Conservation (phyloP, 495 filamentous ascomycete genomes). For the Aspergillus baeticus region DNA sequence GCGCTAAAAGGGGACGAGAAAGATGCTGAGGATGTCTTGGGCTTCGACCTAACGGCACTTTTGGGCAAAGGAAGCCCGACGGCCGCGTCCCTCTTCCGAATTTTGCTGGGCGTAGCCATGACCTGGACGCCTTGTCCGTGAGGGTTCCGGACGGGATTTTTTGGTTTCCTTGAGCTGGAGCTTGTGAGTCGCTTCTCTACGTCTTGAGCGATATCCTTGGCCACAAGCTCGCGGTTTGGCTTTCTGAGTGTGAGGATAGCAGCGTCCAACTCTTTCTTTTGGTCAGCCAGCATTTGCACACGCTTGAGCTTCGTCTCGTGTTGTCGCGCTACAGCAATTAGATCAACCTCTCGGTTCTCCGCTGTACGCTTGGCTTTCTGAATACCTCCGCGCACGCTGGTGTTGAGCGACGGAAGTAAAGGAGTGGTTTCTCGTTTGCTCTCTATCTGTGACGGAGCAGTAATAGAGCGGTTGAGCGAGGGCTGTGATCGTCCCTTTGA, state of each 20-base stretch:
- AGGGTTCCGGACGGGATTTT: constrained; percentile 64
- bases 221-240: constrained; percentile 79
- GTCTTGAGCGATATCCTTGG: constrained; percentile 68
- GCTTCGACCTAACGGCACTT: constrained; percentile 19
- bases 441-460: constrained; percentile 47
- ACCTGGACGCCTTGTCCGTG: constrained; percentile 62
- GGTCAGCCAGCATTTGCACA: constrained; percentile 63
- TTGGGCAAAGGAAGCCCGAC: constrained; percentile 32
- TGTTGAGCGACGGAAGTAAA: constrained; percentile 31
- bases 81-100: constrained; percentile 38
- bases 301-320: constrained; percentile 68
- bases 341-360: constrained; percentile 67
- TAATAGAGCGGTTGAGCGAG: constrained; percentile 69
- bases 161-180: constrained; percentile 51
- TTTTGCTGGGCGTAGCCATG: constrained; percentile 70
- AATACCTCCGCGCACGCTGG: constrained; percentile 51
- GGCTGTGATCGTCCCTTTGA: constrained; percentile 46
- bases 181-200: constrained; percentile 56
- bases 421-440: constrained; percentile 34
- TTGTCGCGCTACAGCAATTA: constrained; percentile 54
- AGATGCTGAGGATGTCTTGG: background rate
- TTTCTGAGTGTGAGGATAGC: constrained; percentile 83
- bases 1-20: constrained; percentile 18
- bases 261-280: constrained; percentile 75
- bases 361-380: constrained; percentile 55